These are phyloP conservation scores for Coleophoma eucalyptorum DNA, from an alignment of 2,329 filamentous ascomycete genomes.

Conservation along the genomic window DNA sequence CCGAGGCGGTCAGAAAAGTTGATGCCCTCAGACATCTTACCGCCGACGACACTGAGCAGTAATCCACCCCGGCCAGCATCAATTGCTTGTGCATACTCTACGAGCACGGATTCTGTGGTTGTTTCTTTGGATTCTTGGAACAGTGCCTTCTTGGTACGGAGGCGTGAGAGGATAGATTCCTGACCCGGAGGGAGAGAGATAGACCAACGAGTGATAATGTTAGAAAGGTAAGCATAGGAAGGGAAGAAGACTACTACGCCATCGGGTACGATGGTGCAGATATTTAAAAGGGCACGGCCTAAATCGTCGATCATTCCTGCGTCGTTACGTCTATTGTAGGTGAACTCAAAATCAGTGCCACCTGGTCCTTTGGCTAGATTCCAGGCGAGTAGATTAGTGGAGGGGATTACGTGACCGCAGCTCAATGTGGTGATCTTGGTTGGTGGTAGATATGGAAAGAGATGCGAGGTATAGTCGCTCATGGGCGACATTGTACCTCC, in stretches of 20 bases:
- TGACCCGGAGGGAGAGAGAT: conserved; percentile 16
- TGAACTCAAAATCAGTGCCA: conserved; percentile 73
- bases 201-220: conserved; percentile 64
- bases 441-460: conserved; percentile 71
- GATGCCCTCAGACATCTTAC: conserved; percentile 95
- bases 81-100: conserved; percentile 69
- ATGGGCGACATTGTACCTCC: conserved; percentile 98
- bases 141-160: conserved; percentile 56
- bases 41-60: conserved; percentile 86
- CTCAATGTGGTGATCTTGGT: conserved; percentile 74
- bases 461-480: conserved; percentile 79
- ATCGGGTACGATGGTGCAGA: conserved; percentile 74
- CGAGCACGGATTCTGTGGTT: conserved; percentile 60
- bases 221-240: conserved; percentile 85
- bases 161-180: conserved; percentile 19
- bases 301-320: conserved; percentile 67
- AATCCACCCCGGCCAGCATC: conserved; percentile 63
- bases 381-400: conserved; percentile 75
- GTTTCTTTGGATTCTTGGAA: conserved; percentile 55
- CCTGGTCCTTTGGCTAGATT: conserved; percentile 52
- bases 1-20: conserved; percentile 94
- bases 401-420: conserved; percentile 90
- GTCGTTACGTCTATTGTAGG: conserved; percentile 67
- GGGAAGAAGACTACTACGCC: conserved; percentile 95
- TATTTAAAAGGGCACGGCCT: conserved; percentile 66